Conservation (phyloP, 176 grass and related monocot genomes). For the Lolium perenne region DNA sequence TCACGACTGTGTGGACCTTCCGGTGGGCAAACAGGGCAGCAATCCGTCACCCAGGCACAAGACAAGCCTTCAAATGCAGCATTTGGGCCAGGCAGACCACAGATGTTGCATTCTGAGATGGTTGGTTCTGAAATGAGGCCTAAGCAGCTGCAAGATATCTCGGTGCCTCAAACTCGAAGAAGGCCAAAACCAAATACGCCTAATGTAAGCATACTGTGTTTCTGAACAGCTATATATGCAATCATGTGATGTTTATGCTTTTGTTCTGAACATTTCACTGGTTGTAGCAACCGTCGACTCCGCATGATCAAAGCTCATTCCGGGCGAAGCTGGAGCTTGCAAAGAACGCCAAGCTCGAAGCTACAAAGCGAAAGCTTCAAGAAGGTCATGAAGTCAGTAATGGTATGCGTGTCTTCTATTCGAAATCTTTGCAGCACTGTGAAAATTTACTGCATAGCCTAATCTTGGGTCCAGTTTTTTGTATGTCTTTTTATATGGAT, state of each 20-base stretch:
- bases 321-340: slow-evolving; percentile 15
- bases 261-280: not conserved
- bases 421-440: not conserved
- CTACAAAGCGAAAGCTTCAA: slow-evolving; percentile 65
- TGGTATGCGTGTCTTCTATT: slow-evolving; percentile 22
- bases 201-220: slow-evolving; percentile 41
- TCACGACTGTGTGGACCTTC: slow-evolving; percentile 20
- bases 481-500: not conserved
- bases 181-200: slow-evolving; percentile 30
- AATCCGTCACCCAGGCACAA: slow-evolving; percentile 17
- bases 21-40: slow-evolving; percentile 32
- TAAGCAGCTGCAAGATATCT: not conserved
- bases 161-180: slow-evolving; percentile 43
- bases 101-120: slow-evolving; percentile 2
- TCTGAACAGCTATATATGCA: not conserved
- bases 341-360: slow-evolving; percentile 51
- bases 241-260: not conserved
- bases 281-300: slow-evolving; percentile 7
- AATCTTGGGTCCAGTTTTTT: no score
- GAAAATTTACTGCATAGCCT: not conserved
- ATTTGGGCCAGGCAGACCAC: slow-evolving; percentile 46
- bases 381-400: slow-evolving; percentile 74
- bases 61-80: slow-evolving; percentile 39
- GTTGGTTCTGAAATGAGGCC: not conserved
- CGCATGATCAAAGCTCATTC: slow-evolving; percentile 11